Base-by-base conservation (phyloP, 2,329 filamentous ascomycete genomes). In the Nothomitra cinnamomea region DNA sequence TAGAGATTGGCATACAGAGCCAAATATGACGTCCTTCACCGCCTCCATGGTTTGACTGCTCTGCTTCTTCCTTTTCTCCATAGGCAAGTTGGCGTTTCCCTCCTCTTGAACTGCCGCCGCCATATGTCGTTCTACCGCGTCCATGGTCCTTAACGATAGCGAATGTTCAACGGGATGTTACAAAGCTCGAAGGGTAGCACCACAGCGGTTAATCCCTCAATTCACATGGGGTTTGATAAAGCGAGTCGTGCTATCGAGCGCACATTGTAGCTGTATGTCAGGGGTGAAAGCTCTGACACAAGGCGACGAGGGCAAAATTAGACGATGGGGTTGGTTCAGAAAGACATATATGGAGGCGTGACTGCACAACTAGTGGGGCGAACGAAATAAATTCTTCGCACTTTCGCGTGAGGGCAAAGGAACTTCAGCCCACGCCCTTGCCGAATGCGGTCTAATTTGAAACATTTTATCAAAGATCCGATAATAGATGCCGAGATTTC, bases 1-100 rank as follows among this genome's bases (percentile, higher is more conserved):
- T 25, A 50, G 28, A n/a, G 22, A 35, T 6, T 52, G 51, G 69
- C 82, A 66, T 69, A 89, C 79, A 56, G 90, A 95, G 65, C 92
- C 92, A 66, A 87, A 96, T 10, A 83, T 64, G 54, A 98, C 79
- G 63, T 96, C 89, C 67, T 95, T 89, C 41, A 90, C 62, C 3
- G 87, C 86, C 62, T 92, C 83, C 28, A 74, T 60, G 51, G 73
- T 73, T 61, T 79, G 74, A 54, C 17, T 52, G 35, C 17, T 24
- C 45, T 5, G n/a, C 24, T 49, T 53, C 42, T 47, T 21, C 19
- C 25, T 25, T 7, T 22, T 12, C 3, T 25, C n/a, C n/a, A 32
- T 4, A 15, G n/a, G 22, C 22, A 22, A 51, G 13, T 5, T 22
- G 22, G 40, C 40, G 15, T 36, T 24, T 12, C 3, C 15, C 3